Evolutionary conservation across 352 stramenopile species (phyloP).

Genomic region (Globisporangium nunn): DNA sequence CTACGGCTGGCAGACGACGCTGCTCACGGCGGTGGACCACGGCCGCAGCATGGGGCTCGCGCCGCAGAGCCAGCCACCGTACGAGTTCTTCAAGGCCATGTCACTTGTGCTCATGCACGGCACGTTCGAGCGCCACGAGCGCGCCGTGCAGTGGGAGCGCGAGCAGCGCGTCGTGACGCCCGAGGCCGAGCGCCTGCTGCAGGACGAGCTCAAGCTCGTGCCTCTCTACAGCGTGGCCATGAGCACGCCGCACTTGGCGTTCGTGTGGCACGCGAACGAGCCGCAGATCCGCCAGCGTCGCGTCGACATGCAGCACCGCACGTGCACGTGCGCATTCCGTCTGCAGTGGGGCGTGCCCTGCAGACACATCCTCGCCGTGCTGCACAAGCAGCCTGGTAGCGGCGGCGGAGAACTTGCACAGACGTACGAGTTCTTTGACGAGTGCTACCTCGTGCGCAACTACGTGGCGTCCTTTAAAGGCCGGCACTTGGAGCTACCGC

Average conservation of each 20-base stretch:
- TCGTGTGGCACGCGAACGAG: constrained; percentile 37
- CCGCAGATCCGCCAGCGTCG: constrained; percentile 34
- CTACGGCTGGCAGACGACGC: constrained; percentile 45
- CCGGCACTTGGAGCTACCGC: constrained; percentile 31
- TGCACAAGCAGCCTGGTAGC: constrained; percentile 21
- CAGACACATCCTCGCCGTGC: constrained; percentile 29
- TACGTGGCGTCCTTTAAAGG: constrained; percentile 34
- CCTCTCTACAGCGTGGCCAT: constrained; percentile 35
- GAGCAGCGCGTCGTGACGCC: constrained; percentile 36
- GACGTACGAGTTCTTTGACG: constrained; percentile 38
- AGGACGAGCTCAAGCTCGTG: constrained; percentile 30
- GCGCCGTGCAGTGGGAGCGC: constrained; percentile 28
- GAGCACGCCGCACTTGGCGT: constrained; percentile 34
- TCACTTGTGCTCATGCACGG: constrained; percentile 27
- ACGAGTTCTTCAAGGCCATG: constrained; percentile 34
- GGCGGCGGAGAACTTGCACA: constrained; percentile 15
- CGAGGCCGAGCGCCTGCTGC: constrained; percentile 35
- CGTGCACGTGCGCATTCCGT: constrained; percentile 34
- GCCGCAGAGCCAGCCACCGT: constrained; percentile 21
- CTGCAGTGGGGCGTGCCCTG: constrained; percentile 38
- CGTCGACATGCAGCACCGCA: constrained; percentile 38
- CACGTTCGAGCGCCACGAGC: constrained; percentile 29
- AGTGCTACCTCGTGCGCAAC: constrained; percentile 39
- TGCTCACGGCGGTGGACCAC: constrained; percentile 20
- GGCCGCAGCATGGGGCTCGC: constrained; percentile 11